Percentiles rank a stretch among this genome's conserved stretches.
phyloP scores from a whole-genome alignment of 2,329 filamentous ascomycete species.

The Cladosporium sp. region DNA sequence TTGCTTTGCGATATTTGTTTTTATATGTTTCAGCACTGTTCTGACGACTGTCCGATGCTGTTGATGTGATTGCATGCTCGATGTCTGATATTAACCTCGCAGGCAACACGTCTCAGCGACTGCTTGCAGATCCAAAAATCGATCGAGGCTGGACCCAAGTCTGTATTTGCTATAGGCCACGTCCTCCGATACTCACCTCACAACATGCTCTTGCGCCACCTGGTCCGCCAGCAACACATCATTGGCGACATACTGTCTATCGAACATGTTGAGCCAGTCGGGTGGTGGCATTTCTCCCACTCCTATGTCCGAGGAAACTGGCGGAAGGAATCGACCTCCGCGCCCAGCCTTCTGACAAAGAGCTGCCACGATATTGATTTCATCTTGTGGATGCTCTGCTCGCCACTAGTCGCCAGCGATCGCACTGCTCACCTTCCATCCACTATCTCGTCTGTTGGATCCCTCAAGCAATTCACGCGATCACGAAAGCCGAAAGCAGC shows the following conservation, averaged over 20 bases:
- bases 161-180: slow-evolving; percentile 87
- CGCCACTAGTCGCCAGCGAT: slow-evolving; percentile 50
- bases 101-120: slow-evolving; percentile 72
- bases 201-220: slow-evolving; percentile 78
- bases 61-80: not conserved
- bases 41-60: not conserved
- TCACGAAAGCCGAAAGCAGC: slow-evolving; percentile 75
- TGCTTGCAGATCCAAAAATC: slow-evolving; percentile 67
- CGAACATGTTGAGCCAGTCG: slow-evolving; percentile 91
- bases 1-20: not conserved
- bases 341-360: slow-evolving; percentile 84
- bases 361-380: slow-evolving; percentile 96
- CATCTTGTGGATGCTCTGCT: slow-evolving; percentile 85
- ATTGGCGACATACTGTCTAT: slow-evolving; percentile 85
- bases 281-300: slow-evolving; percentile 94
- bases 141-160: slow-evolving; percentile 33
- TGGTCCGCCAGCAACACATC: slow-evolving; percentile 72
- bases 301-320: slow-evolving; percentile 93
- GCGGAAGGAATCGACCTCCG: slow-evolving; percentile 77
- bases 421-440: slow-evolving; percentile 70
- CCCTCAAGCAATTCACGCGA: slow-evolving; percentile 75
- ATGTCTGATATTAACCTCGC: not conserved
- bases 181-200: slow-evolving; percentile 92
- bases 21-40: not conserved
- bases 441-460: slow-evolving; percentile 73